Evolutionary conservation across 208 protist genomes (phyloP).

Genomic region (Leishmania guyanensis): DNA sequence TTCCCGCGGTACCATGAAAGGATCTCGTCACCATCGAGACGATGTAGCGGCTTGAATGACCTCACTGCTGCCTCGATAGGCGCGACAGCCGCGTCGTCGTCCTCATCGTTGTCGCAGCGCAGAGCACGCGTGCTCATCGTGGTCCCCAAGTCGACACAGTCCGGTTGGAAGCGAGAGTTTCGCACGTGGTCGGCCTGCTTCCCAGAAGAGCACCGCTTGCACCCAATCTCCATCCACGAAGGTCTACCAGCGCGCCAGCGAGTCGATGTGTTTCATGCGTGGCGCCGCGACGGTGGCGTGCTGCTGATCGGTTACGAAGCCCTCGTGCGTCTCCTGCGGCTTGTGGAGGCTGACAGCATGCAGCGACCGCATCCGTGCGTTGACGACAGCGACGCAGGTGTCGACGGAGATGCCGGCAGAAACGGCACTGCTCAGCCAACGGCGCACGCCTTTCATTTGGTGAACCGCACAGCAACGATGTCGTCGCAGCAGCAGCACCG

Average conservation of each 20-base stretch:
- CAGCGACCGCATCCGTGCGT: neutral
- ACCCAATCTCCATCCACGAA: conserved; percentile 28
- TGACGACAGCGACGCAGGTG: neutral
- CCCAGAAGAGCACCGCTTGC: conserved; percentile 45
- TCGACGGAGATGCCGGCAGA: neutral
- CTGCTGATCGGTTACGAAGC: conserved; percentile 81
- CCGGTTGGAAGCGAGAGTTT: conserved; percentile 70
- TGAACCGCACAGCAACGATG: neutral
- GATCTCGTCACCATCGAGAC: neutral
- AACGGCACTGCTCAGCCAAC: neutral
- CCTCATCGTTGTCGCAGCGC: neutral
- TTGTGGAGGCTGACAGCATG: conserved; percentile 36
- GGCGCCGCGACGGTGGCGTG: conserved; percentile 64
- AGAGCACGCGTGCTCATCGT: conserved; percentile 60
- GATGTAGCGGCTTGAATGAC: too few species aligned
- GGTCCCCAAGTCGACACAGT: conserved; percentile 75
- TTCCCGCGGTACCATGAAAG: conserved; percentile 10
- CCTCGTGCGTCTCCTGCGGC: conserved; percentile 55
- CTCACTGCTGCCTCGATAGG: neutral
- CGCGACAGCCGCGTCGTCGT: conserved; percentile 4
- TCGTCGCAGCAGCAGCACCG: conserved; percentile 16
- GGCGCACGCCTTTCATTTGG: neutral
- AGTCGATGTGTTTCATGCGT: conserved; percentile 39
- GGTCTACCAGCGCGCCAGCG: conserved; percentile 23
- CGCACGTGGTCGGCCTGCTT: conserved; percentile 61